Conservation (phyloP, 306 rosid genomes). For the Acacia melanoxylon region DNA sequence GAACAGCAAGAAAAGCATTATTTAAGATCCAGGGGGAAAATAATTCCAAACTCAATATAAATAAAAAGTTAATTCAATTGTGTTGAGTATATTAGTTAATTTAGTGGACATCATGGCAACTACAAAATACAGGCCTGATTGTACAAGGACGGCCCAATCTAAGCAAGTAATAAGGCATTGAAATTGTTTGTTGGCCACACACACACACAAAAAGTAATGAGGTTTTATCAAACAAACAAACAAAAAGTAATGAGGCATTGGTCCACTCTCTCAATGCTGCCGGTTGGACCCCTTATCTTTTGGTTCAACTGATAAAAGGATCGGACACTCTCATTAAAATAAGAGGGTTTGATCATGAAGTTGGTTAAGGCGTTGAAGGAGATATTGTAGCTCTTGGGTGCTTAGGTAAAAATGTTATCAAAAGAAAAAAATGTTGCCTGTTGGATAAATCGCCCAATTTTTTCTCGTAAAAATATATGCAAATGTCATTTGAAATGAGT, state of each 20-base stretch:
- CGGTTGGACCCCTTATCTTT: too few relatives aligned
- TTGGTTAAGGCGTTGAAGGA: too few relatives aligned
- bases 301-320: accelerated
- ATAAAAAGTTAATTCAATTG: not conserved
- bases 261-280: not conserved
- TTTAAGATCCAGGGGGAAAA: not conserved
- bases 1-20: not conserved
- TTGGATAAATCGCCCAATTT: not conserved
- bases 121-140: not conserved
- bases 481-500: too few relatives aligned
- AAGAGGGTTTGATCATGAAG: accelerated
- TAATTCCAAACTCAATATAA: not conserved
- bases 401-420: too few relatives aligned
- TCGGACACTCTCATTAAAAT: too few relatives aligned
- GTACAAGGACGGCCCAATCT: not conserved
- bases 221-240: too few relatives aligned
- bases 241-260: not conserved
- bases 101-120: not conserved
- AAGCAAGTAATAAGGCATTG: not conserved
- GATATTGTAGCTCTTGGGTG: too few relatives aligned
- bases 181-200: too few relatives aligned
- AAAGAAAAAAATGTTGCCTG: too few relatives aligned
- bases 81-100: not conserved
- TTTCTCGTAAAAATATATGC: too few relatives aligned
- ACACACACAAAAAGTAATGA: not conserved